Base-by-base conservation (phyloP, 306 rosid genomes). In the Alnus glutinosa region DNA sequence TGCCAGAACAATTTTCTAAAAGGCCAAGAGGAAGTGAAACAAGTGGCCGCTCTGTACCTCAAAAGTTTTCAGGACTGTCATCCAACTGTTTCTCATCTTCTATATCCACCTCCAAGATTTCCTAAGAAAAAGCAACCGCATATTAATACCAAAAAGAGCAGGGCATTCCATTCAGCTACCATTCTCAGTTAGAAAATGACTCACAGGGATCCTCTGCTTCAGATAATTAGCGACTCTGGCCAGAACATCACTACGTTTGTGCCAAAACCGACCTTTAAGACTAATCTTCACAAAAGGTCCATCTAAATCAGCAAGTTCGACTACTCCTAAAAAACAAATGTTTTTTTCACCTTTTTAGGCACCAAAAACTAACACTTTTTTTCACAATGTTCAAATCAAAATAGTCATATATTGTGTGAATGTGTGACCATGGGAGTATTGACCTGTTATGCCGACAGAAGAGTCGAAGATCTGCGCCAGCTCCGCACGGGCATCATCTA, bases 81-180 rank as follows among this genome's bases (percentile, higher is more conserved):
- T 95, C 98, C 90, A 95, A 80, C 87, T 95, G 98, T 83, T 89
- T 90, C 90, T 92, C 94, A 47, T 95, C 89, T 89, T 95, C 97
- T 71, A 95, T 84, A 48, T 91, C 98, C 49, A 95, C 98, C 89
- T 95, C 98, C 80, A 95, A 83, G 75, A 95, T 92, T 88, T 95
- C 98, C 98, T 91, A 88, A 67, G 58, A 77, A 39, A 23, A 76
- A 58, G 10, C 30, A 49, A 78, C 63, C 23, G 9, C 30, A 55
- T 37, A 18, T 3, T 23, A 59, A 59, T 12, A 68, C 7, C 14
- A 59, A 73, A 59, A 77, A 59, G n/a, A 15, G 9, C n/a, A 32
- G 30, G 49, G 30, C 34, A 52, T 77, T 48, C 6, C 64, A 4
- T 37, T 19, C 4, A 34, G 59, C n/a, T 9, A 79, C 23, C 7